Conservation (phyloP, 148 eudicot species). For the Rhododendron molle region DNA sequence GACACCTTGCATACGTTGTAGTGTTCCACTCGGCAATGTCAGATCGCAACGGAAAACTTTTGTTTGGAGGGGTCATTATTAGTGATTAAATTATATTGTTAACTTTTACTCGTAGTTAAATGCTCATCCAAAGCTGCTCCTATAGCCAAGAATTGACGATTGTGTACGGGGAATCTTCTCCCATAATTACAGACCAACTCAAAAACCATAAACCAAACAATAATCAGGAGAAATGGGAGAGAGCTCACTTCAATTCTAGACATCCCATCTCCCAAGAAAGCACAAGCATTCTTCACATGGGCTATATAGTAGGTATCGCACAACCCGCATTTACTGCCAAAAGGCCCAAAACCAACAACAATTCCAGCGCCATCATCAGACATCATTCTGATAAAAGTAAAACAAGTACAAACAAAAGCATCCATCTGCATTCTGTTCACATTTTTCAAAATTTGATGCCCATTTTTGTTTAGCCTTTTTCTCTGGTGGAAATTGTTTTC, state of each 20-base stretch:
- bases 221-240: neutral
- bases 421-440: neutral
- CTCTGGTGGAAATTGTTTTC: neutral
- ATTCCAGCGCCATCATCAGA: neutral
- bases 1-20: neutral
- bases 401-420: neutral
- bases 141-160: neutral
- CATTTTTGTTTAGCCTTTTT: neutral
- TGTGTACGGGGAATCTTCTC: neutral
- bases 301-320: constrained; percentile 93
- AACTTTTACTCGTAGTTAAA: neutral
- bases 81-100: neutral
- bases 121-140: neutral
- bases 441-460: neutral
- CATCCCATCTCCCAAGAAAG: constrained; percentile 97
- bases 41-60: neutral
- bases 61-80: neutral
- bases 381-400: neutral
- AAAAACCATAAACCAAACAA: neutral
- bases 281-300: constrained; percentile 95
- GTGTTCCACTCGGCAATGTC: neutral
- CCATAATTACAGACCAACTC: neutral
- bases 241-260: constrained; percentile 81
- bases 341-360: constrained; percentile 14
- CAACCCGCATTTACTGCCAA: constrained; percentile 76